Base-by-base conservation (phyloP, 768 basidiomycete genomes). In the Serpula lacrymans region DNA sequence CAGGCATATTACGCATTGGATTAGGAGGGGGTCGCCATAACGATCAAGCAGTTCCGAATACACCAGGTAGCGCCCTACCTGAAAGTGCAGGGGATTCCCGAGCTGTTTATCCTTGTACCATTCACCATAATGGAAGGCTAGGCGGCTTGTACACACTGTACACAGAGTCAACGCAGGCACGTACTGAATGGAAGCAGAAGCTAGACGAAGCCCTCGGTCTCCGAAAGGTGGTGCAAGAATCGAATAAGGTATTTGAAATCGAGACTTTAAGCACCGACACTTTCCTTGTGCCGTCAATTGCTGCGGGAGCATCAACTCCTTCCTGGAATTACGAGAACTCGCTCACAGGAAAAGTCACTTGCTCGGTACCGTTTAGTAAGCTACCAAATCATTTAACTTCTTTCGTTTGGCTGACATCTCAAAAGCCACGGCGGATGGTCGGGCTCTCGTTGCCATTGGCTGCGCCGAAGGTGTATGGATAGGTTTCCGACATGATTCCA, bases 381-480 rank as follows among this genome's bases (percentile, higher is more conserved):
- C 53, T n/a, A 17, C 26, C 16, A n/a, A 1, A 8, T 37, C 28
- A 20, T 22, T 36, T 12, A 12, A 6, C 7, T 1, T 16, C 12
- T 20, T 11, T 37, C 8, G n/a, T 43, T 10, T 48, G 32, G 28
- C 38, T 48, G 45, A 55, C 23, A 11, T 37, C 22, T 39, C 24
- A 51, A 5, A 44, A 95, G 89, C 77, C 46, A 92, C 88, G 5
- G 70, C 82, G 5, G 92, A 97, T 57, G 84, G 85, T 5, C 80
- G 91, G 18, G 80, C 80, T 10, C 72, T 99, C 11, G 87, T 97
- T 28, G 91, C 94, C 0, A 83, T 97, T 51, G 96, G 94, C 6
- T 96, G 93, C 59, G 84, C 87, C 0, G 92, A 96, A 55, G 96
- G 96, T 22, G 88, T 96, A 16, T 96, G 90, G 88, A 93, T 96